phyloP scores from a whole-genome alignment of 805 yeast species.

The Sungouiozyma ichnusensis region DNA sequence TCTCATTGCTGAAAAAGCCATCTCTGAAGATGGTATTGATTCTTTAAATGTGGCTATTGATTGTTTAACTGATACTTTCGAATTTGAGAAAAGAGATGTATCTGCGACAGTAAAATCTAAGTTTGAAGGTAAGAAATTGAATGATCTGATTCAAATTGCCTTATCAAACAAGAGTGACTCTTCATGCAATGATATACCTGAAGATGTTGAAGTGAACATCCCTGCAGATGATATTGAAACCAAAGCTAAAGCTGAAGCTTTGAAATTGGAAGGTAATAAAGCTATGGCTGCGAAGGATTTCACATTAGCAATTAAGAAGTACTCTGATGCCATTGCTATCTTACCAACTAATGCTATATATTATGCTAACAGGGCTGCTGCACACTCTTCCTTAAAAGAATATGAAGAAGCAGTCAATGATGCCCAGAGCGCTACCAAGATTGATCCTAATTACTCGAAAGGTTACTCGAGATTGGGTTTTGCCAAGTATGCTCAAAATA shows the following conservation, averaged over 20 bases:
- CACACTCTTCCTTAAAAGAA: constrained; percentile 67
- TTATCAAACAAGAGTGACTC: constrained; percentile 9
- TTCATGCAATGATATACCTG: constrained; percentile 22
- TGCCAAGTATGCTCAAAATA: constrained; percentile 91
- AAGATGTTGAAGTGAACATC: constrained; percentile 33
- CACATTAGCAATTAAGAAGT: constrained; percentile 59
- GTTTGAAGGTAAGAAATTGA: constrained; percentile 40
- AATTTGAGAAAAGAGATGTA: constrained; percentile 45
- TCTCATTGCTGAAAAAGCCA: constrained; percentile 48
- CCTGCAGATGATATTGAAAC: constrained; percentile 38
- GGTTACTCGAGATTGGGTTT: constrained; percentile 93
- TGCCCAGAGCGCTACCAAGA: constrained; percentile 69
- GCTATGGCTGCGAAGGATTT: constrained; percentile 74
- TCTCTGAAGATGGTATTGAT: constrained; percentile 72
- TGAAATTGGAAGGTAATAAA: constrained; percentile 82
- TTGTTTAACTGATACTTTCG: constrained; percentile 81
- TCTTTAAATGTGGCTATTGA: constrained; percentile 90
- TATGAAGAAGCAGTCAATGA: constrained; percentile 74
- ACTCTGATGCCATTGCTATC: constrained; percentile 68
- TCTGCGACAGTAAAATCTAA: constrained; percentile 18
- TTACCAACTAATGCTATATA: constrained; percentile 71
- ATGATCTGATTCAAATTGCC: constrained; percentile 29
- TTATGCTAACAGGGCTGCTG: constrained; percentile 93
- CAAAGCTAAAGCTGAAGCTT: constrained; percentile 66
- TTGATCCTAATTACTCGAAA: constrained; percentile 75